These are phyloP conservation scores for Rugonectria rugulosa DNA, from an alignment of 2,329 filamentous ascomycete genomes.

Conservation along the genomic window DNA sequence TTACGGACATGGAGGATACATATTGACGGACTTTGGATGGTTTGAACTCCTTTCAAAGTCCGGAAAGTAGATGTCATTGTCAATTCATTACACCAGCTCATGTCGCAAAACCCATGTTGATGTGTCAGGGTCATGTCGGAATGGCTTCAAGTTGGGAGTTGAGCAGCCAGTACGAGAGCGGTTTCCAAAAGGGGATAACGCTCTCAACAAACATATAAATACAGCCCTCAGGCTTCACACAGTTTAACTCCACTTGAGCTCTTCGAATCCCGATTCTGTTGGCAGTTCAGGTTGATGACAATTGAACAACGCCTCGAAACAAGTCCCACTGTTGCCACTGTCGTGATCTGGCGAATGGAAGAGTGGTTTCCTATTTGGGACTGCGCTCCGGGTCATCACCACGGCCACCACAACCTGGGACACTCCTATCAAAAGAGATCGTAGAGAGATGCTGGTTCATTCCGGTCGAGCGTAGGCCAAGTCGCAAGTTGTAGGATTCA, in stretches of 20 bases:
- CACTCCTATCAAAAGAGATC: background rate
- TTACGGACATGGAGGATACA: background rate
- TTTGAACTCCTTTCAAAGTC: no score
- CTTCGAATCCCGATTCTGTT: no score
- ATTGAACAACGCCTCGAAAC: no score
- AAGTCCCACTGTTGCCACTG: background rate
- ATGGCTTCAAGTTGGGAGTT: background rate
- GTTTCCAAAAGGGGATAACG: background rate
- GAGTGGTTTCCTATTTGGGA: conserved; percentile 8
- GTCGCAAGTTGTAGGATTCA: no score
- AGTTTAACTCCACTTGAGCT: background rate
- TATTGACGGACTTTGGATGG: no score
- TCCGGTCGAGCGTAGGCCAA: no score
- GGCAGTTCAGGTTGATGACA: no score
- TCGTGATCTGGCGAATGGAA: conserved; percentile 2
- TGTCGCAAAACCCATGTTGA: no score
- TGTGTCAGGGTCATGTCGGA: background rate
- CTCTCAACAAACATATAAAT: background rate
- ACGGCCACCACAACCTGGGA: background rate
- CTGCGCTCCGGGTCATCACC: background rate
- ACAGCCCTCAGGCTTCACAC: no score
- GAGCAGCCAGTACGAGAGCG: background rate
- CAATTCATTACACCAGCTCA: no score
- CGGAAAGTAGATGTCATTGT: no score
- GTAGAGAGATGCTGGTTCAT: no score